phyloP scores from a whole-genome alignment of 2,329 filamentous ascomycete genomes.

The Calonectria multiphialidica region DNA sequence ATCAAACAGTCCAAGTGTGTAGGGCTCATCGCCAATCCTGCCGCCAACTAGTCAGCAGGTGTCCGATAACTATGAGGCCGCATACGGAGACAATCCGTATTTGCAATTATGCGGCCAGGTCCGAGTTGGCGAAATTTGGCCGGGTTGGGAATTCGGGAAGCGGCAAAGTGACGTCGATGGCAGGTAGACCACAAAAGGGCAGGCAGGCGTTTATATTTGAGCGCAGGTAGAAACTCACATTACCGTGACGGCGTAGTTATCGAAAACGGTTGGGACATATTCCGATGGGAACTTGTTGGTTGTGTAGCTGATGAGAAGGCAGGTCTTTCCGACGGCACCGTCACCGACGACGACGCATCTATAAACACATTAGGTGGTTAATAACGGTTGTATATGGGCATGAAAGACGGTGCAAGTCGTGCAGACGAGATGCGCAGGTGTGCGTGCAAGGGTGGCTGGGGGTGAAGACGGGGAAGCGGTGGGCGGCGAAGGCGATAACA shows the following conservation, averaged over 20 bases:
- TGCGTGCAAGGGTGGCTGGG: conserved; percentile 9
- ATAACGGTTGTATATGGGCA: conserved; percentile 14
- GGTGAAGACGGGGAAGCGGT: conserved; percentile 11
- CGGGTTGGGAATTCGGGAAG: conserved; percentile 7
- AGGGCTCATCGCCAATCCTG: conserved; percentile 99
- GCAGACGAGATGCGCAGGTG: conserved; percentile 33
- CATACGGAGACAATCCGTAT: conserved; percentile 15
- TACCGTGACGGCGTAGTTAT: conserved; percentile 99
- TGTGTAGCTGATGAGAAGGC: conserved; percentile 98
- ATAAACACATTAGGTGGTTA: conserved; percentile 36
- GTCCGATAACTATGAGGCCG: conserved; percentile 1
- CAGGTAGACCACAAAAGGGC: conserved; percentile 29
- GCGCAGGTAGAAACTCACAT: conserved; percentile 78
- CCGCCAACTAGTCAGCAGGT: conserved; percentile 34
- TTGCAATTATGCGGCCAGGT: not conserved
- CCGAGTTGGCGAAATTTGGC: conserved; percentile 13
- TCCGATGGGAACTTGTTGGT: conserved; percentile 99
- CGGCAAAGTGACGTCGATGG: conserved; percentile 23
- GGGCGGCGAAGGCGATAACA: conserved; percentile 9
- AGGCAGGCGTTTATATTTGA: conserved; percentile 31
- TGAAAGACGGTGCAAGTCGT: not conserved
- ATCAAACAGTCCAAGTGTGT: conserved; percentile 97
- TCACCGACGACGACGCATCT: conserved; percentile 99
- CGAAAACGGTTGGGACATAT: conserved; percentile 99
- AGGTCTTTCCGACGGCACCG: conserved; percentile 99